A percentile compares a stretch with the other conserved stretches of the same genome.
phyloP scores from a whole-genome alignment of 139 green algal genomes.

The Auxenochlorella pyrenoidosa region DNA sequence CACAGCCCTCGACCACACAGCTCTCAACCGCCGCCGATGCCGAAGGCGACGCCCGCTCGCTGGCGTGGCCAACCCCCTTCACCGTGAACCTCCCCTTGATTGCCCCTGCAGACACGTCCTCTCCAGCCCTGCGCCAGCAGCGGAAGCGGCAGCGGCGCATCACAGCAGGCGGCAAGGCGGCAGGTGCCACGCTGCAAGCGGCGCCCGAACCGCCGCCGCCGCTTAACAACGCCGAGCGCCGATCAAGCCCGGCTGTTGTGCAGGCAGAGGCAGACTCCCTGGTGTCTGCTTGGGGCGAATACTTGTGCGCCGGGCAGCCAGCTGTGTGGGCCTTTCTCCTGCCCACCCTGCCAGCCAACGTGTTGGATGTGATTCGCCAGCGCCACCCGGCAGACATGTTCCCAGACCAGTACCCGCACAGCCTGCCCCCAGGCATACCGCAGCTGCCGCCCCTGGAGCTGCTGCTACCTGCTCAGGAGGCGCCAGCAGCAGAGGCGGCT shows the following conservation, averaged over 20 bases:
- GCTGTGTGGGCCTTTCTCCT: neutral
- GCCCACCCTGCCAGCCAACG: neutral
- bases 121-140: neutral
- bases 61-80: neutral
- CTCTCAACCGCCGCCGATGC: neutral
- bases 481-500: too few species aligned
- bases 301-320: neutral
- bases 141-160: constrained; percentile 26
- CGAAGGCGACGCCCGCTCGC: neutral
- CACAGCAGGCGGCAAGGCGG: constrained; percentile 18
- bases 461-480: neutral
- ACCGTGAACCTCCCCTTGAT: neutral
- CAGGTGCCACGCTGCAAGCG: neutral
- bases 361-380: neutral
- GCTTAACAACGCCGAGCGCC: neutral
- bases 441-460: neutral
- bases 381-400: neutral
- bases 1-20: neutral
- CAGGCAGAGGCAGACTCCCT: neutral
- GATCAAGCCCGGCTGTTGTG: neutral
- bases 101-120: neutral
- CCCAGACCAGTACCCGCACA: neutral
- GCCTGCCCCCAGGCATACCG: neutral
- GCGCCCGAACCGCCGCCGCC: neutral
- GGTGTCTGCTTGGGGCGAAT: neutral